Conservation (phyloP, 371 early-diverging fungal species). For the Circinella minor region DNA sequence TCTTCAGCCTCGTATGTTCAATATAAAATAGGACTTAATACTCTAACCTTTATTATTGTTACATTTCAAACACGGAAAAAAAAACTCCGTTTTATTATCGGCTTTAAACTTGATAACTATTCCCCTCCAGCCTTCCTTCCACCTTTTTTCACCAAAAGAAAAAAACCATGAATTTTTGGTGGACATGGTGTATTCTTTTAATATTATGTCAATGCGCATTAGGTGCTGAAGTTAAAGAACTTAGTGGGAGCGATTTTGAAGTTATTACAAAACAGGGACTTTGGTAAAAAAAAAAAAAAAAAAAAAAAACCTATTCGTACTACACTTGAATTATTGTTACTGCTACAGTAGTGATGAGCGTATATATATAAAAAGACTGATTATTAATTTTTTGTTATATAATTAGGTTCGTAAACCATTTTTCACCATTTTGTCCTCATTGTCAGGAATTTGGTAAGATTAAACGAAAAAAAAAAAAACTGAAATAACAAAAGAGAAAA, state of each 20-base stretch:
- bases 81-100: no score
- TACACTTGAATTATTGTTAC: background rate
- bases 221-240: background rate
- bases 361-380: no score
- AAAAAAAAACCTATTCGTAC: background rate
- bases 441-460: constrained; percentile 41
- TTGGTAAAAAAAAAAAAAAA: constrained; percentile 7
- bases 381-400: constrained; percentile 4
- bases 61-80: no score
- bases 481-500: no score
- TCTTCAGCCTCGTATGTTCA: no score
- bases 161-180: constrained; percentile 1
- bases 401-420: constrained; percentile 47
- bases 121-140: no score
- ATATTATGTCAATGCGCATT: background rate
- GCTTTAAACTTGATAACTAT: no score
- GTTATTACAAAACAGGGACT: background rate
- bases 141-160: no score
- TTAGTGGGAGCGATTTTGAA: constrained; percentile 10
- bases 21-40: no score
- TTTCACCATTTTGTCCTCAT: constrained; percentile 41
- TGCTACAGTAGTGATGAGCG: background rate
- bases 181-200: constrained; percentile 3
- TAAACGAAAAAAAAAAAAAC: no score
- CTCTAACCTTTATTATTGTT: no score